A percentile compares a stretch with the other conserved stretches of the same genome.
These are phyloP conservation scores for Colletotrichum tamarilloi DNA, from an alignment of 2,329 filamentous ascomycete species.

Conservation along the genomic window DNA sequence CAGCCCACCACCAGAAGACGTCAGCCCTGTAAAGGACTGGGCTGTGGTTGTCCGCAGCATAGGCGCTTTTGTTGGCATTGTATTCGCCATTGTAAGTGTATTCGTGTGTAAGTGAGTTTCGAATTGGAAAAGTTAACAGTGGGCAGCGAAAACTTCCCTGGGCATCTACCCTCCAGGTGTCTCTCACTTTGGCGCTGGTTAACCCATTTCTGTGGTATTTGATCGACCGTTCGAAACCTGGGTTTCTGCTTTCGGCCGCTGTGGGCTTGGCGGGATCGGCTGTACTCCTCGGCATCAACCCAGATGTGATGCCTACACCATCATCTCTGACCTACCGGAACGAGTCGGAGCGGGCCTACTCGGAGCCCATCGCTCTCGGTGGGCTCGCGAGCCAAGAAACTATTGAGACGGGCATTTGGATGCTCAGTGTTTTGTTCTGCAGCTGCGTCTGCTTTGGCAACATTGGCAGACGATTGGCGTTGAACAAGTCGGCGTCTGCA, in stretches of 20 bases:
- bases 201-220: conserved; percentile 97
- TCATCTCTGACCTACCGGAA: conserved; percentile 52
- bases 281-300: conserved; percentile 79
- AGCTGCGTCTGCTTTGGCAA: conserved; percentile 97
- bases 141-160: conserved; percentile 85
- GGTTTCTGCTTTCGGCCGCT: conserved; percentile 80
- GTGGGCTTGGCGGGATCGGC: conserved; percentile 81
- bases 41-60: conserved; percentile 69
- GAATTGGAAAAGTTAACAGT: conserved; percentile 16
- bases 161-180: conserved; percentile 95
- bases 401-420: conserved; percentile 84
- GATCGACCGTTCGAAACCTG: conserved; percentile 88
- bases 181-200: conserved; percentile 86
- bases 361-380: conserved; percentile 53
- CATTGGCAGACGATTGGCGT: conserved; percentile 84
- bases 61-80: conserved; percentile 70
- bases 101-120: background rate
- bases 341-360: conserved; percentile 35
- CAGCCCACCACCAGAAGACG: conserved; percentile 41
- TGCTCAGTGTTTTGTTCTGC: conserved; percentile 93
- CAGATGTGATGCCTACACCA: conserved; percentile 80
- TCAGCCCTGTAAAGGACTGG: conserved; percentile 74
- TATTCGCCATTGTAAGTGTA: conserved; percentile 78
- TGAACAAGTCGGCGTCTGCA: conserved; percentile 55
- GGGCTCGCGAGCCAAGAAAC: conserved; percentile 71